Percentiles rank a stretch among this genome's conserved stretches.
phyloP scores from a whole-genome alignment of 1,139 yeast genomes.

The Pichia sp. region DNA sequence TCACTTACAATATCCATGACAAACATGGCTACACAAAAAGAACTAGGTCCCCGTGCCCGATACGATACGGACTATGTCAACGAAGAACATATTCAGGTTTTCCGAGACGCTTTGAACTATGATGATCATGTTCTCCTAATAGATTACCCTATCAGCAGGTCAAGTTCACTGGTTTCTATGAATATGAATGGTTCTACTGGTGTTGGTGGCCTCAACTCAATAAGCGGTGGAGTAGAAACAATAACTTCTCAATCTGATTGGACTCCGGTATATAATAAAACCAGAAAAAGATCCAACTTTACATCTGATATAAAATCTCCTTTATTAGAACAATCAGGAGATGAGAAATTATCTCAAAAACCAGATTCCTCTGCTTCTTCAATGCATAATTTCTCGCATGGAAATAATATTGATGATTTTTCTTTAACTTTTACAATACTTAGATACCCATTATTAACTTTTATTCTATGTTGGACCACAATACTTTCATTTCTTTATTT shows the following conservation, averaged over 20 bases:
- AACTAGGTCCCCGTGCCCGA: not conserved
- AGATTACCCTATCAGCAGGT: slow-evolving; percentile 4
- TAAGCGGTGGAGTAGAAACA: slow-evolving; percentile 32
- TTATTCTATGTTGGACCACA: slow-evolving; percentile 48
- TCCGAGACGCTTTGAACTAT: slow-evolving; percentile 35
- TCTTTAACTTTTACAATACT: slow-evolving; percentile 46
- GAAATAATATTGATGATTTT: slow-evolving; percentile 32
- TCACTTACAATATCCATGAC: not conserved
- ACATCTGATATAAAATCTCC: not conserved
- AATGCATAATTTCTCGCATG: slow-evolving; percentile 19
- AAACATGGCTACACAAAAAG: not conserved
- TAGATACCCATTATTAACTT: slow-evolving; percentile 58
- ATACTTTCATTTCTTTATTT: slow-evolving; percentile 47
- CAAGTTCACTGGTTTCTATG: slow-evolving; percentile 10
- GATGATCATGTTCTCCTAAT: slow-evolving; percentile 22
- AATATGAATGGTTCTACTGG: not conserved
- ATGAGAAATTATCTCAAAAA: not conserved
- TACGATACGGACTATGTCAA: slow-evolving; percentile 25
- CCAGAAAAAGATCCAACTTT: slow-evolving; percentile 14
- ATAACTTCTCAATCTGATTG: slow-evolving; percentile 62
- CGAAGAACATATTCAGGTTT: slow-evolving; percentile 32
- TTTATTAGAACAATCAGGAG: slow-evolving; percentile 1
- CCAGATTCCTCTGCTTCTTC: slow-evolving; percentile 3
- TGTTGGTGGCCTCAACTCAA: not conserved
- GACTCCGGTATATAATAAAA: slow-evolving; percentile 47